A percentile compares a stretch with the other conserved stretches of the same genome.
phyloP scores from a whole-genome alignment of 441 rosid genomes.

The California macrophylla region DNA sequence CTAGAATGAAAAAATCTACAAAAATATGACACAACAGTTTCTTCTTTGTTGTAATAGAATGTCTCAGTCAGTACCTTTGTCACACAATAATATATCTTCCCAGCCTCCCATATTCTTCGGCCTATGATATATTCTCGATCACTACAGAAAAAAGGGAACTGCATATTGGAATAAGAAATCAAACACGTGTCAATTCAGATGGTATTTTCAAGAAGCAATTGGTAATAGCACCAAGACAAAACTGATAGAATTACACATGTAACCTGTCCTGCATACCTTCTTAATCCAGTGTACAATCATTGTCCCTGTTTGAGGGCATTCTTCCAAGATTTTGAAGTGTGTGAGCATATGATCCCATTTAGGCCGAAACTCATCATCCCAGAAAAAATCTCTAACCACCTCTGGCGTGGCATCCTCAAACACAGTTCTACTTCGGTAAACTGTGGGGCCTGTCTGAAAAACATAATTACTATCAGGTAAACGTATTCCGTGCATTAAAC shows the following conservation, averaged over 20 bases:
- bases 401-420: slow-evolving; percentile 87
- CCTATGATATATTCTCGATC: slow-evolving; percentile 83
- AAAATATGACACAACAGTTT: neutral
- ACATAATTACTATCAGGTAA: neutral
- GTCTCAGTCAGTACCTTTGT: slow-evolving; percentile 50
- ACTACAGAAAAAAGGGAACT: slow-evolving; percentile 96
- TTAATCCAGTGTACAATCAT: slow-evolving; percentile 87
- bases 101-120: slow-evolving; percentile 88
- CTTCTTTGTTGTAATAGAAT: neutral
- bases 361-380: slow-evolving; percentile 75
- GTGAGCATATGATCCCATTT: slow-evolving; percentile 87
- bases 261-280: slow-evolving; percentile 37
- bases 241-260: neutral
- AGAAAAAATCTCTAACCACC: slow-evolving; percentile 77
- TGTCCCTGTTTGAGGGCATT: slow-evolving; percentile 58
- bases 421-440: slow-evolving; percentile 76
- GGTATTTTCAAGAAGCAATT: slow-evolving; percentile 1
- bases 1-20: neutral
- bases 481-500: neutral
- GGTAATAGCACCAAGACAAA: neutral
- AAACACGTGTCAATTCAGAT: slow-evolving; percentile 10
- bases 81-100: slow-evolving; percentile 64
- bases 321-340: slow-evolving; percentile 47
- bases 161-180: slow-evolving; percentile 15
- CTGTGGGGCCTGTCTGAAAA: slow-evolving; percentile 72